These are phyloP conservation scores for Penicillium thymicola DNA, from an alignment of 2,329 filamentous ascomycete genomes.

Conservation along the genomic window DNA sequence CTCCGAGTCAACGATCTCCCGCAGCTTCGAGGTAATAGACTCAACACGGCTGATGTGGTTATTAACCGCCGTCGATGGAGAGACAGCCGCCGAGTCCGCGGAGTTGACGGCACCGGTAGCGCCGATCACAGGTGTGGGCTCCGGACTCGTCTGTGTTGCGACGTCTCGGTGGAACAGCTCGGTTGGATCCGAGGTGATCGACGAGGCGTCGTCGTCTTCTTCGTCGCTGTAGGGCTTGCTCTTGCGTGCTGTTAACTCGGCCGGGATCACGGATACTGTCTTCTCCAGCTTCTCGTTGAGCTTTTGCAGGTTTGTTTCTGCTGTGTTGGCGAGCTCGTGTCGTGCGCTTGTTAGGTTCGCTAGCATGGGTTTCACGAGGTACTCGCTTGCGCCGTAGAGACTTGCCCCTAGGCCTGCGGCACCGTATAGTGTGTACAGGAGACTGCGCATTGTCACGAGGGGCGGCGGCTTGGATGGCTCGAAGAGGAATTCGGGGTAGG, in stretches of 20 bases:
- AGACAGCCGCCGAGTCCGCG: conserved; percentile 13
- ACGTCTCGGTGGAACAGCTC: conserved; percentile 63
- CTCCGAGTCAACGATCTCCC: conserved; percentile 44
- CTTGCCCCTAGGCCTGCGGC: conserved; percentile 54
- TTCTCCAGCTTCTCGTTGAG: conserved; percentile 56
- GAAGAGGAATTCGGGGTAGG: conserved; percentile 64
- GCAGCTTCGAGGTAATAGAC: conserved; percentile 51
- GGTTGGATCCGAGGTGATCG: conserved; percentile 56
- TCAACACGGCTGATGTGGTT: conserved; percentile 48
- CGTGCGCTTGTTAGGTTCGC: conserved; percentile 53
- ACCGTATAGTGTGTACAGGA: conserved; percentile 57
- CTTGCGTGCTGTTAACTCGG: conserved; percentile 28
- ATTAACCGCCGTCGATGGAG: conserved; percentile 26
- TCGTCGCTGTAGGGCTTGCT: conserved; percentile 18
- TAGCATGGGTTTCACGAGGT: conserved; percentile 58
- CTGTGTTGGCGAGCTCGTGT: conserved; percentile 55
- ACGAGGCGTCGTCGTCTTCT: conserved; percentile 38
- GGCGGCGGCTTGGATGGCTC: conserved; percentile 58
- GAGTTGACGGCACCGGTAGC: conserved; percentile 19
- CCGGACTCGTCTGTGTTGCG: conserved; percentile 59
- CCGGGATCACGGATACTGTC: conserved; percentile 53
- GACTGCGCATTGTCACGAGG: conserved; percentile 55
- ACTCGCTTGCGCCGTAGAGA: conserved; percentile 59
- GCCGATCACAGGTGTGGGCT: conserved; percentile 21
- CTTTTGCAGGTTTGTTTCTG: conserved; percentile 50